Evolutionary conservation across 495 filamentous ascomycete genomes (phyloP), one percentile per base, ranked within the genome.

Genomic region (Aspergillus incahuasiensis): DNA sequence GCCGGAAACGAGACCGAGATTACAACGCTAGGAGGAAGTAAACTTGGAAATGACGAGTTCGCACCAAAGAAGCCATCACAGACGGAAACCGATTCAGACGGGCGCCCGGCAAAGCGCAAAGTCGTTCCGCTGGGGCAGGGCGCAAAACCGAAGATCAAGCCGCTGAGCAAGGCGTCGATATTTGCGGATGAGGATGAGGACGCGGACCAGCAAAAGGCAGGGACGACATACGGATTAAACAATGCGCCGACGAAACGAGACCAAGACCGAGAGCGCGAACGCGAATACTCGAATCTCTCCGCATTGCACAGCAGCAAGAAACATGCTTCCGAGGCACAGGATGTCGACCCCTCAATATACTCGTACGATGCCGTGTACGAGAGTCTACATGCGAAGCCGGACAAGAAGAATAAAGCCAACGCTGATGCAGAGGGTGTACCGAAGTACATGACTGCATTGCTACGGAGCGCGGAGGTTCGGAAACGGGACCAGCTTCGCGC

Each of bases 401-500:
- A 61, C 7, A 69, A 72, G 25, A 38, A 51, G 44, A 58, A 12
- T 20, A 35, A 48, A 52, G 52, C 9, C 45, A 56, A 39, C 47
- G 16, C 30, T 0, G 58, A 53, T 38, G 70, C 46, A 57, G 68
- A 53, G 48, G 66, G 69, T 39, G 67, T 47, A 49, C 91, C 91
- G 0, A 87, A 87, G 56, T 97, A 97, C 67, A 97, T 98, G 86
- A 77, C 76, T 41, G 82, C 82, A 43, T 71, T 98, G 21, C 72
- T 96, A 19, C 82, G 84, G 12, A 89, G 90, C 1, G 91, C 94
- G 1, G 89, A 91, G 55, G 69, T 90, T 28, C 85, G 95, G 28
- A 96, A 97, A 70, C 87, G 91, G 22, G 94, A 97, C 71, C 84
- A 89, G 46, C 74, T 89, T 32, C 85, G 95, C 8, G 94, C 94